Percentiles rank a stretch among this genome's conserved stretches.
Evolutionary conservation across 257 asterid species (phyloP).

Genomic region (Fraxinus excelsior): DNA sequence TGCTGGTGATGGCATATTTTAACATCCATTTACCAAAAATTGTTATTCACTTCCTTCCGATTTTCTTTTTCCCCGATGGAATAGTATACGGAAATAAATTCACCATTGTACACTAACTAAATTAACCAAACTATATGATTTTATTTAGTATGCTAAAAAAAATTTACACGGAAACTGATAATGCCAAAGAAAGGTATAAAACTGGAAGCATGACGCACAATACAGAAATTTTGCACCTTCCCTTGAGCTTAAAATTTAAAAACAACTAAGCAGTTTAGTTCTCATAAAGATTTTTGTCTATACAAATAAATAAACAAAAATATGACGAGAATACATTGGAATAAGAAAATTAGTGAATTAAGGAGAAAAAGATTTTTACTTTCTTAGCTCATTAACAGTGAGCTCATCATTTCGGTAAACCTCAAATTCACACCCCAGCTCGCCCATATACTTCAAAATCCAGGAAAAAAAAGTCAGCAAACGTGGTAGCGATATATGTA

Average conservation of each 20-base stretch:
- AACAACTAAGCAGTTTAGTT: not conserved
- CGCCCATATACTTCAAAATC: slow-evolving; percentile 82
- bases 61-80: not conserved
- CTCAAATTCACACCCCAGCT: slow-evolving; percentile 81
- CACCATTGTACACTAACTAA: not conserved
- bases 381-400: slow-evolving; percentile 70
- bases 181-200: slow-evolving; percentile 7
- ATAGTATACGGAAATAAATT: not conserved
- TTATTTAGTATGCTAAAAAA: not conserved
- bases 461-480: not conserved
- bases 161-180: not conserved
- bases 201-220: not conserved
- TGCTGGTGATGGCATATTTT: slow-evolving; percentile 2
- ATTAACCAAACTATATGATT: not conserved
- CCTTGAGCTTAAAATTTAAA: not conserved
- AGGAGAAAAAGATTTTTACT: slow-evolving; percentile 36
- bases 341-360: not conserved
- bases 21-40: not conserved
- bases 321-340: not conserved
- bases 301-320: not conserved
- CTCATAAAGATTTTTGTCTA: not conserved
- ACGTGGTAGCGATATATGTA: not conserved
- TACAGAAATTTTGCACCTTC: slow-evolving; percentile 1
- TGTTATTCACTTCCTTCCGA: not conserved
- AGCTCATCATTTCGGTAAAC: slow-evolving; percentile 95